Evolutionary conservation across 2,329 filamentous ascomycete genomes (phyloP).

Genomic region (Lachnellula hyalina): DNA sequence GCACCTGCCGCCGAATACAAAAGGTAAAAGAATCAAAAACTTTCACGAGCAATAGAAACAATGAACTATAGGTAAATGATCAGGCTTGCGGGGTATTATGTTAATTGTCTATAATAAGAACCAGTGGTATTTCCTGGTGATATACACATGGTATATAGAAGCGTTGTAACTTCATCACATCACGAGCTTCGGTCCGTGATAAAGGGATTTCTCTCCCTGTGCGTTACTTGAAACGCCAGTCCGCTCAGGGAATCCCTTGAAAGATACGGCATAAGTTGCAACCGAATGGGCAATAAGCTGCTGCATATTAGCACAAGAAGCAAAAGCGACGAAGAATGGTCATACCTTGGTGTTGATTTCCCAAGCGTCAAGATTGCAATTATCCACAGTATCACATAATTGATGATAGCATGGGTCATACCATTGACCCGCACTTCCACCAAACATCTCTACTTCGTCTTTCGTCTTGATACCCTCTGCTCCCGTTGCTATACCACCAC

Average conservation of each 20-base stretch:
- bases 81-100: neutral
- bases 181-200: constrained; percentile 45
- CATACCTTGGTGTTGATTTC: constrained; percentile 52
- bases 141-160: neutral
- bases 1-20: neutral
- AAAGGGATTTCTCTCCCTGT: constrained; percentile 32
- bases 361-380: constrained; percentile 55
- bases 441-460: constrained; percentile 57
- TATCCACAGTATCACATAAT: constrained; percentile 52
- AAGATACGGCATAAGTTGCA: constrained; percentile 62
- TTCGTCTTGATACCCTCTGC: constrained; percentile 70
- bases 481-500: constrained; percentile 69
- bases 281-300: constrained; percentile 66
- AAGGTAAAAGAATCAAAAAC: neutral
- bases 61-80: neutral
- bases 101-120: neutral
- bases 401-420: constrained; percentile 57
- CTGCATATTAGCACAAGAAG: constrained; percentile 1
- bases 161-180: constrained; percentile 36
- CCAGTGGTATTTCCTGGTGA: neutral
- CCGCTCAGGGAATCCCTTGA: constrained; percentile 59
- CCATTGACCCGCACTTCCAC: constrained; percentile 57
- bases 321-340: neutral
- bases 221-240: constrained; percentile 27
- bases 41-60: neutral